These are phyloP conservation scores for Eucalyptus curtisii DNA, from an alignment of 345 rosid genomes.

Conservation along the genomic window DNA sequence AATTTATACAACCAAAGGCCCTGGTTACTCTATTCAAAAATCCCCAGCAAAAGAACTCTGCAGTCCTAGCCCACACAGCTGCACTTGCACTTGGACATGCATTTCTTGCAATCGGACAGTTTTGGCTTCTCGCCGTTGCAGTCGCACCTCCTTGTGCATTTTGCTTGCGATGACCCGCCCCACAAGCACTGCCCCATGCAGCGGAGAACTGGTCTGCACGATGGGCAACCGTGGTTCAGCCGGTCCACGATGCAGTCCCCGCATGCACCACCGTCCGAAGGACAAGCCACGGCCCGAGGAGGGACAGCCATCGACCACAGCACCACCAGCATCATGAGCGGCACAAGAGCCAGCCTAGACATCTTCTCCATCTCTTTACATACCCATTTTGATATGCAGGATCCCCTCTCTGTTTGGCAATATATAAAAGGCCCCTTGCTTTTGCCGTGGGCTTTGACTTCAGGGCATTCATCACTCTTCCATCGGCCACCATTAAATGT, in stretches of 20 bases:
- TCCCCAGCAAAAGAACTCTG: background rate
- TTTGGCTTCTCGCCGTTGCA: constrained; percentile 36
- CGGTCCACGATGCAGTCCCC: constrained; percentile 36
- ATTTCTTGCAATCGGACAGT: constrained; percentile 47
- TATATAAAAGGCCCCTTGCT: background rate
- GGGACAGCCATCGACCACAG: constrained; percentile 1
- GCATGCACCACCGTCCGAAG: constrained; percentile 15
- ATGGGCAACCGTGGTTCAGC: constrained; percentile 41
- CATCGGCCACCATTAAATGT: background rate
- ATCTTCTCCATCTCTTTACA: background rate
- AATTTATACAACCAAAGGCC: background rate
- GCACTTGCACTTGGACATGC: constrained; percentile 67
- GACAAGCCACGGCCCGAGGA: constrained; percentile 1
- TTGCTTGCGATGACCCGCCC: constrained; percentile 34
- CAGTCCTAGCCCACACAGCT: constrained; percentile 24
- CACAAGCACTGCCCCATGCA: constrained; percentile 86
- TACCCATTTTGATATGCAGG: background rate
- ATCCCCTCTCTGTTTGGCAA: background rate
- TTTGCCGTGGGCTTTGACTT: background rate
- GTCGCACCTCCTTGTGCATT: constrained; percentile 37
- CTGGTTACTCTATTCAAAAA: background rate
- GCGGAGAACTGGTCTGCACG: constrained; percentile 39
- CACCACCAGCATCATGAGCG: background rate
- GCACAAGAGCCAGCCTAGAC: background rate
- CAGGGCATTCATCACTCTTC: background rate